Base-by-base conservation (phyloP, 192 early-diverging fungal genomes). In the Coemansia sp. region DNA sequence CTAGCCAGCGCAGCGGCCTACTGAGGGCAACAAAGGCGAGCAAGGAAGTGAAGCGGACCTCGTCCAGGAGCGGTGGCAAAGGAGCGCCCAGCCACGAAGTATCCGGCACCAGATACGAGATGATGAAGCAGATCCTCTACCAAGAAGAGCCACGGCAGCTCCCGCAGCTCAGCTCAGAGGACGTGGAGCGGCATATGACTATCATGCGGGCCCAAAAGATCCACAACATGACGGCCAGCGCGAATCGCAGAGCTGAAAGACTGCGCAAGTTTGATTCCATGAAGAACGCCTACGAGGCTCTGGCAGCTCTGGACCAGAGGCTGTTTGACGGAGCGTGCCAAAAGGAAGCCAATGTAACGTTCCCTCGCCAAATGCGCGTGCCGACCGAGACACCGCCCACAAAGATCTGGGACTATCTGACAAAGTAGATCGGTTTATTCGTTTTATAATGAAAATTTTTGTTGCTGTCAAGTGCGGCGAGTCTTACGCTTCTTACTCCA, bases 141-240 rank as follows among this genome's bases (percentile, higher is more conserved):
- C 83, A 89, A 38, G 75, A 84, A 25, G 77, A 84, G 42, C 83
- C 84, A 13, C 82, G 86, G 38, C 39, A 61, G 48, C 55, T 69
- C 34, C 67, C 78, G 10, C 28, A 60, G 14, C 42, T 87, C 25
- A 77, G 81, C 39, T 71, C 76, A 13, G 87, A 89, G 58, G 88
- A 88, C 31, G 45, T 86, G 16, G 79, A 85, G 37, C 75, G 85
- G 37, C 89, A 92, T 39, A 83, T 87, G 73, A 88, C 88, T 1
- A 92, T 92, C 42, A 85, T 89, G 76, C 81, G 89, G 48, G 89
- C 91, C 31, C 86, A 85, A 77, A 88, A 89, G 61, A 71, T 88
- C 12, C 76, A 83, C 39, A 76, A 81, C 37, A 83, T 77, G 66
- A 75, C 84, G 35, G 72, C 83, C 41, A 79, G 86, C 59, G 70